These are phyloP conservation scores for Salicornia ramosissima DNA, from an alignment of 148 eudicot species.

Conservation along the genomic window DNA sequence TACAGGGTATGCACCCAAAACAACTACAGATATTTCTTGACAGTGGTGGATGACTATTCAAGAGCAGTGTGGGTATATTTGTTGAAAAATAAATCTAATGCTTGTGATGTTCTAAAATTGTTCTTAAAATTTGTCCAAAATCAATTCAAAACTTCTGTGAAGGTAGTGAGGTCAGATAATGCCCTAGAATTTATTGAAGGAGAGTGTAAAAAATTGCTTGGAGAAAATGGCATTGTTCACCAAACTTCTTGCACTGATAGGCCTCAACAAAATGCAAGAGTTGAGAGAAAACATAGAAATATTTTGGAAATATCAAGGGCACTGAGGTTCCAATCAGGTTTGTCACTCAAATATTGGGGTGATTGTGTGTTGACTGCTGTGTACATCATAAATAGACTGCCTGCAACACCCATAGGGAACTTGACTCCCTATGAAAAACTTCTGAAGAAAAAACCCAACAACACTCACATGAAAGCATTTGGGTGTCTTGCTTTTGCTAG, in stretches of 20 bases:
- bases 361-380: neutral
- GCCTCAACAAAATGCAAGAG: too few species aligned
- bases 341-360: neutral
- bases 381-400: neutral
- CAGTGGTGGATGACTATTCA: neutral
- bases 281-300: too few species aligned
- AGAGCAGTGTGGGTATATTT: neutral
- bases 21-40: neutral
- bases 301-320: too few species aligned
- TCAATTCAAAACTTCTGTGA: neutral
- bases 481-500: neutral
- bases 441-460: neutral
- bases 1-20: neutral
- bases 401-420: neutral
- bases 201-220: neutral
- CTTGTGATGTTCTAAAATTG: neutral
- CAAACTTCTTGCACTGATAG: conserved; percentile 2
- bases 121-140: neutral
- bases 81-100: neutral
- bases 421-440: neutral
- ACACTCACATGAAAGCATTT: neutral
- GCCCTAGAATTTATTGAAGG: neutral
- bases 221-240: neutral
- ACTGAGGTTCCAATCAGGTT: neutral
- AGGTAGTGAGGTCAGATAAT: neutral